Evolutionary conservation across 257 asterid genomes (phyloP).

Genomic region (Cinchona pubescens): DNA sequence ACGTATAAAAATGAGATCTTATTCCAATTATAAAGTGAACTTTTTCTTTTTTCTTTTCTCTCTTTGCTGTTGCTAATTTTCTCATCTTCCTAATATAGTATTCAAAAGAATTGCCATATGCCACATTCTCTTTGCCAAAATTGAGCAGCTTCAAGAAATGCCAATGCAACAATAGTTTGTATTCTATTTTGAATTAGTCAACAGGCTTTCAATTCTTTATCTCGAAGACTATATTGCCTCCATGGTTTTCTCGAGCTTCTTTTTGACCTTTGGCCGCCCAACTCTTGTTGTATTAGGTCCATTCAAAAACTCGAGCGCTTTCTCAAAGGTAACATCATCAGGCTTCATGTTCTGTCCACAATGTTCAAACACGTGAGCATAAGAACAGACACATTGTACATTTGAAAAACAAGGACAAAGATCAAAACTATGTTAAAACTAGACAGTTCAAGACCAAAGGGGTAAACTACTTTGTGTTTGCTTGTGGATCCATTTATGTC

Average conservation of each 20-base stretch:
- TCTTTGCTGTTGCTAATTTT: neutral
- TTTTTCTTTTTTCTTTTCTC: neutral
- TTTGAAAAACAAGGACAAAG: neutral
- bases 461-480: neutral
- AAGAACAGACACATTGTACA: slow-evolving; percentile 3
- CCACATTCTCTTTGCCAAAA: neutral
- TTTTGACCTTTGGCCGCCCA: slow-evolving; percentile 60
- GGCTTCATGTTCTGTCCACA: slow-evolving; percentile 55
- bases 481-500: neutral
- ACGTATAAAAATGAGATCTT: neutral
- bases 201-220: neutral
- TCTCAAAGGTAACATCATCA: slow-evolving; percentile 57
- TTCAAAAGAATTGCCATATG: neutral
- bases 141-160: neutral
- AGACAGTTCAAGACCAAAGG: neutral
- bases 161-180: neutral
- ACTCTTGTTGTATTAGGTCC: slow-evolving; percentile 53
- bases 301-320: slow-evolving; percentile 56
- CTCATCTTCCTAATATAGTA: neutral
- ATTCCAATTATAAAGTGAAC: neutral
- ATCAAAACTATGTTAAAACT: neutral
- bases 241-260: slow-evolving; percentile 31
- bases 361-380: neutral
- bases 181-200: neutral
- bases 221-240: slow-evolving; percentile 21